Evolutionary conservation across 2,329 filamentous ascomycete genomes (phyloP), one percentile per base, ranked within the genome.

Genomic region (Fusarium sp.): DNA sequence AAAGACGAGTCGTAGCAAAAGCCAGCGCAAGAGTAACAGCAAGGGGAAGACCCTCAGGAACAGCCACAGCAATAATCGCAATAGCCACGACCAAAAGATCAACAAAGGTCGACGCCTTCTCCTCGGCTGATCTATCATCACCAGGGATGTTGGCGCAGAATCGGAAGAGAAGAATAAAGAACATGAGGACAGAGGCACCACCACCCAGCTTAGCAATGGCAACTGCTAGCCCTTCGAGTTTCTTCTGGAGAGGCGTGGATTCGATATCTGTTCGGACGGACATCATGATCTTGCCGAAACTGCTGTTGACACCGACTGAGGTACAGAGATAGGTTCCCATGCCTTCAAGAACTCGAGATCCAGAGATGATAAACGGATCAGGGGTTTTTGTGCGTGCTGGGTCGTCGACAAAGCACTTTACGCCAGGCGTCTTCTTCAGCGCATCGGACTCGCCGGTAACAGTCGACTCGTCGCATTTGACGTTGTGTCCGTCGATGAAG

Each of bases 311-410:
- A 47, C 91, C 91, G 31, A 91, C 91, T 9, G 89, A 91, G 2
- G 91, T 93, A 58, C 90, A 88, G 76, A 94, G 81, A 70, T 88
- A 94, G 1, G 89, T 92, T 6, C 91, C 91, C 51, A 63, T 64
- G 10, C 91, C 91, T 74, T 93, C 91, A 78, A 93, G 90, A 54
- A 93, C 90, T 62, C 91, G 90, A 51, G 89, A 85, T 21, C 91
- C 94, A n/a, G 94, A 97, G 67, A 97, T 92, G 72, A 97, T 92
- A 71, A 94, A 93, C 0, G 91, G 91, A 66, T 94, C 91, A 76
- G 93, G 85, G 76, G 93, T 93, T 79, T 87, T 89, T 18, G 90
- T 82, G 35, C 87, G 82, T 64, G 86, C 87, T 67, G 91, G 86
- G 68, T 94, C 91, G 18, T 90, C 89, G 17, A 83, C 82, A 70